Evolutionary conservation across 2,329 filamentous ascomycete genomes (phyloP).

Genomic region (Alternaria triticimaculans): DNA sequence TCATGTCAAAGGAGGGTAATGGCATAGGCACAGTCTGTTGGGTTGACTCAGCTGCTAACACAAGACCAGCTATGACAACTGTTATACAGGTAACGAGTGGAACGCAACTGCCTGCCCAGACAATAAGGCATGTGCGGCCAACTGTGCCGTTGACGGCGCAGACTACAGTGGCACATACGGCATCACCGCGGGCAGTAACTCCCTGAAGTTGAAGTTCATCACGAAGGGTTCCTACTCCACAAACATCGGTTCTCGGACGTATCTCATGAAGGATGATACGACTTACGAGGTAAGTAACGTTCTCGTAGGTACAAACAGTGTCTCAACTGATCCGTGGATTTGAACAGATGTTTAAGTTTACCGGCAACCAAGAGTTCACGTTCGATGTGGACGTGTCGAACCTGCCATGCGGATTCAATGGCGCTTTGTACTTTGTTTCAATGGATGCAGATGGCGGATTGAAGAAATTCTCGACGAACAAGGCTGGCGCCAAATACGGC

Average conservation of each 20-base stretch:
- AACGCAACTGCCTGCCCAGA: slow-evolving; percentile 47
- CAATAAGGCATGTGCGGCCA: slow-evolving; percentile 40
- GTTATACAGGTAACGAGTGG: slow-evolving; percentile 53
- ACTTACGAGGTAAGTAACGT: slow-evolving; percentile 28
- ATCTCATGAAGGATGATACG: slow-evolving; percentile 44
- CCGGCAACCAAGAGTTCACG: slow-evolving; percentile 55
- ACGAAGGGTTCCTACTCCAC: slow-evolving; percentile 55
- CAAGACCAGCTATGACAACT: slow-evolving; percentile 42
- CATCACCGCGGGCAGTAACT: slow-evolving; percentile 58
- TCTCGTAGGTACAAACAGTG: background rate
- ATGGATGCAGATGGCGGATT: slow-evolving; percentile 69
- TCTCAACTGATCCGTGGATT: background rate
- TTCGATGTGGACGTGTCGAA: slow-evolving; percentile 60
- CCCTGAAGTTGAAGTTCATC: slow-evolving; percentile 63
- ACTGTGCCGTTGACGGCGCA: slow-evolving; percentile 50
- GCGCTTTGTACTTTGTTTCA: slow-evolving; percentile 56
- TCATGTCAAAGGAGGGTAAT: slow-evolving; percentile 46
- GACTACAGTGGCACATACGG: slow-evolving; percentile 51
- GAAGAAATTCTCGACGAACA: slow-evolving; percentile 53
- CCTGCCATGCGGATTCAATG: slow-evolving; percentile 73
- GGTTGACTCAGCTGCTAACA: background rate
- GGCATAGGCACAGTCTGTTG: background rate
- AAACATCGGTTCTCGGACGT: slow-evolving; percentile 48
- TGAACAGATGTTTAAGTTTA: slow-evolving; percentile 44
- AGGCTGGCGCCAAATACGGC: slow-evolving; percentile 60